Conservation (phyloP, 1,139 yeast genomes). For the Kodamaea derodonti region DNA sequence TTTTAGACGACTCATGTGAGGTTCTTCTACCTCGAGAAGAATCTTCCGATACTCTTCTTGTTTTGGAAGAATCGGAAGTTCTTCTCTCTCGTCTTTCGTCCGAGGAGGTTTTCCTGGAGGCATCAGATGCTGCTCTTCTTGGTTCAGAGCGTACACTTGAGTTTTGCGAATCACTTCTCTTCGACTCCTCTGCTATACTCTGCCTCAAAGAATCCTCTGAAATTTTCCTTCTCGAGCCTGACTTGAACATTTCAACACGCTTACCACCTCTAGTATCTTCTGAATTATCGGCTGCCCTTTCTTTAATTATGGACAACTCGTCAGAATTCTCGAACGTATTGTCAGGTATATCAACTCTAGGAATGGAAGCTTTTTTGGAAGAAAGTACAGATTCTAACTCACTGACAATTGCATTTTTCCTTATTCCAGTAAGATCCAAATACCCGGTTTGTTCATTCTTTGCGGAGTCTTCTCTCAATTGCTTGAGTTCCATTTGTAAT, state of each 20-base stretch:
- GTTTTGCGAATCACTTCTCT: neutral
- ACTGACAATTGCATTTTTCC: slow-evolving; percentile 11
- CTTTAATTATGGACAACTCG: slow-evolving; percentile 13
- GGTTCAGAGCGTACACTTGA: neutral
- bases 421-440: neutral
- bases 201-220: neutral
- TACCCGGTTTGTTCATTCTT: neutral
- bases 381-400: slow-evolving; percentile 19
- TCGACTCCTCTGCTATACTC: neutral
- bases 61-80: neutral
- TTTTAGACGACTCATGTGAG: neutral
- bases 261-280: neutral
- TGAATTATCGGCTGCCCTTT: slow-evolving; percentile 6
- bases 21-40: neutral
- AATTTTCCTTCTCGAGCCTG: neutral
- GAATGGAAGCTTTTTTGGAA: slow-evolving; percentile 5
- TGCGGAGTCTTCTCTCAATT: slow-evolving; percentile 17
- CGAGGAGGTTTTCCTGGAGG: neutral
- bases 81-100: neutral
- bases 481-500: slow-evolving; percentile 20
- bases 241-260: neutral
- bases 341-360: slow-evolving; percentile 2
- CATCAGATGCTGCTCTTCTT: neutral
- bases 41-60: neutral
- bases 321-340: slow-evolving; percentile 9